Percentiles rank a stretch among this genome's conserved stretches.
Evolutionary conservation across 2,329 filamentous ascomycete genomes (phyloP).

Genomic region (Ophiosphaerella narmari): DNA sequence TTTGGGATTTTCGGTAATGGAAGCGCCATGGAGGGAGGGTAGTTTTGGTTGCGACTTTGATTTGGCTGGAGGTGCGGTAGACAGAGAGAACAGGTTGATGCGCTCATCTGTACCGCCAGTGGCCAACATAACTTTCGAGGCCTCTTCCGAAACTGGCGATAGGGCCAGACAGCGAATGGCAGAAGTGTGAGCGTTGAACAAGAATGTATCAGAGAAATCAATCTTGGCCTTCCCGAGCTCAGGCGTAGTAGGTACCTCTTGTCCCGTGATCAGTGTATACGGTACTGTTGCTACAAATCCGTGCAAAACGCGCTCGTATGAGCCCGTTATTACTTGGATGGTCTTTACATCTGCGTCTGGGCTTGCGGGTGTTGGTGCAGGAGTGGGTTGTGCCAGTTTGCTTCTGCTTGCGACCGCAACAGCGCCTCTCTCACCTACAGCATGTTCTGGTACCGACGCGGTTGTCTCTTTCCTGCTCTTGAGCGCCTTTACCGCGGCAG

Average conservation of each 20-base stretch:
- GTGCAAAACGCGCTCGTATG: slow-evolving; percentile 91
- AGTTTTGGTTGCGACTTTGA: slow-evolving; percentile 62
- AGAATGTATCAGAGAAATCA: slow-evolving; percentile 86
- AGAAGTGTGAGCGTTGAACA: slow-evolving; percentile 92
- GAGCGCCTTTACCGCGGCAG: slow-evolving; percentile 21
- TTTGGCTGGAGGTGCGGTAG: slow-evolving; percentile 60
- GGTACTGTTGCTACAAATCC: slow-evolving; percentile 80
- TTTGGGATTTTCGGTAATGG: slow-evolving; percentile 80
- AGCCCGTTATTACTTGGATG: slow-evolving; percentile 90
- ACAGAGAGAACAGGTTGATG: slow-evolving; percentile 92
- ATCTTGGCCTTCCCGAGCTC: slow-evolving; percentile 45
- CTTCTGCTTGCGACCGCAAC: slow-evolving; percentile 21
- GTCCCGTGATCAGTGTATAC: slow-evolving; percentile 34
- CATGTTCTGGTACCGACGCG: slow-evolving; percentile 22
- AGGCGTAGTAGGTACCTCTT: slow-evolving; percentile 16
- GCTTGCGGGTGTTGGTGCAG: slow-evolving; percentile 9
- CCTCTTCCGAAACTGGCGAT: slow-evolving; percentile 69
- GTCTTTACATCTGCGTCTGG: slow-evolving; percentile 38
- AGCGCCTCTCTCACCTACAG: slow-evolving; percentile 22
- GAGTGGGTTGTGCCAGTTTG: slow-evolving; percentile 11
- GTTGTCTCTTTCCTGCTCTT: slow-evolving; percentile 34
- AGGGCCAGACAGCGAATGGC: slow-evolving; percentile 88
- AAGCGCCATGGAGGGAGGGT: slow-evolving; percentile 70
- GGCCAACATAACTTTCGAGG: slow-evolving; percentile 85
- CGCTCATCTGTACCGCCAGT: slow-evolving; percentile 92